A percentile compares a stretch with the other conserved stretches of the same genome.
These are phyloP conservation scores for Penicillium sp. DNA, from an alignment of 2,329 filamentous ascomycete genomes.

Conservation along the genomic window DNA sequence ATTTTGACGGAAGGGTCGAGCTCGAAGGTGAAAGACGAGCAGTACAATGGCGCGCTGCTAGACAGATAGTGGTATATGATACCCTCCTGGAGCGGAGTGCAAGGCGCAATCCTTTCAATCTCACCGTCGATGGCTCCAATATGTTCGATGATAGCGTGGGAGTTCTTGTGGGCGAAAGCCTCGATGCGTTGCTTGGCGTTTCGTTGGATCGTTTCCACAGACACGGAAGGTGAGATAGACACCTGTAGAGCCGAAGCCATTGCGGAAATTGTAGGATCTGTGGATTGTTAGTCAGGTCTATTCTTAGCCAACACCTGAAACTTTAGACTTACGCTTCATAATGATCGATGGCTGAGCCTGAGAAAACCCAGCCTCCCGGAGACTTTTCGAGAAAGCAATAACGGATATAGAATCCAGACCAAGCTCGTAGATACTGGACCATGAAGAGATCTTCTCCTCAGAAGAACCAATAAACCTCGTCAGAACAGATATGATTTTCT, in stretches of 20 bases:
- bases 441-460: conserved; percentile 46
- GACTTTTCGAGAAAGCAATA: conserved; percentile 62
- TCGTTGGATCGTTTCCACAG: conserved; percentile 31
- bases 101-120: conserved; percentile 74
- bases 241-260: conserved; percentile 34
- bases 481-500: conserved; percentile 55
- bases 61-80: conserved; percentile 72
- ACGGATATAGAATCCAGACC: conserved; percentile 87
- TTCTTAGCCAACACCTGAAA: not conserved
- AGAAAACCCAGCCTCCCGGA: conserved; percentile 63
- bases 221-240: conserved; percentile 2
- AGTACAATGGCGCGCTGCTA: conserved; percentile 63
- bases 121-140: conserved; percentile 52
- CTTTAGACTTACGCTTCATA: conserved; percentile 51
- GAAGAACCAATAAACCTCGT: conserved; percentile 52
- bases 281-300: not conserved
- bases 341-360: conserved; percentile 64
- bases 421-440: conserved; percentile 75
- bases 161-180: conserved; percentile 63
- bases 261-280: conserved; percentile 37
- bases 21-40: conserved; percentile 68
- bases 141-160: conserved; percentile 50
- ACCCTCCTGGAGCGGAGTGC: conserved; percentile 81
- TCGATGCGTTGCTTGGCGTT: conserved; percentile 60
- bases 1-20: conserved; percentile 50